A percentile compares a stretch with the other conserved stretches of the same genome.
phyloP scores from a whole-genome alignment of 1,284 basidiomycete genomes.

The Microbotryum silenes-acaulis region DNA sequence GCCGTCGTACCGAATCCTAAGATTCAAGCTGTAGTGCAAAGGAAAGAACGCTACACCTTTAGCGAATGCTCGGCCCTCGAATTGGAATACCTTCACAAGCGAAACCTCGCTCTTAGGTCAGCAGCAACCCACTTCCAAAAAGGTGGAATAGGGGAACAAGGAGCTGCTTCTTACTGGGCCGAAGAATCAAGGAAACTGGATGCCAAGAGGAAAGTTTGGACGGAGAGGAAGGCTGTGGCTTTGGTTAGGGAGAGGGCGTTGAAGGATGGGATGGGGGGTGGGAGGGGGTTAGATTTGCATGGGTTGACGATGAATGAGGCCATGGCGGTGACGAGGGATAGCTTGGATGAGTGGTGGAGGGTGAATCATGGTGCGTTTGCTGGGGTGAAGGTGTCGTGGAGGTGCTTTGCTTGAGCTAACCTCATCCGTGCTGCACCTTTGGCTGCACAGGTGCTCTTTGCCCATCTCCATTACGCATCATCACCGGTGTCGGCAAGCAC shows the following conservation, averaged over 20 bases:
- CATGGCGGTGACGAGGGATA: slow-evolving; percentile 38
- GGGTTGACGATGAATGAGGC: slow-evolving; percentile 40
- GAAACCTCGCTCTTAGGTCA: slow-evolving; percentile 38
- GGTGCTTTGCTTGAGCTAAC: background rate
- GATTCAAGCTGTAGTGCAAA: background rate
- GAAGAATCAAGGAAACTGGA: slow-evolving; percentile 40
- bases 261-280: no score
- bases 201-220: slow-evolving; percentile 38
- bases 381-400: slow-evolving; percentile 11
- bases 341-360: slow-evolving; percentile 36
- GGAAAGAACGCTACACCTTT: background rate
- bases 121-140: slow-evolving; percentile 33
- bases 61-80: slow-evolving; percentile 15
- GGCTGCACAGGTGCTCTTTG: background rate
- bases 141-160: slow-evolving; percentile 20
- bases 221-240: slow-evolving; percentile 37
- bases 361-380: background rate
- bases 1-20: background rate
- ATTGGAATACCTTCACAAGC: slow-evolving; percentile 36
- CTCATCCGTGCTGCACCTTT: background rate
- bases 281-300: slow-evolving; percentile 38
- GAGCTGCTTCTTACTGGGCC: slow-evolving; percentile 35
- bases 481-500: slow-evolving; percentile 41
- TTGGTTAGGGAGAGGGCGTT: slow-evolving; percentile 37
- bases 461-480: slow-evolving; percentile 36